Conservation (phyloP, 78 protist genomes). For the Pelomyxa schiedti region DNA sequence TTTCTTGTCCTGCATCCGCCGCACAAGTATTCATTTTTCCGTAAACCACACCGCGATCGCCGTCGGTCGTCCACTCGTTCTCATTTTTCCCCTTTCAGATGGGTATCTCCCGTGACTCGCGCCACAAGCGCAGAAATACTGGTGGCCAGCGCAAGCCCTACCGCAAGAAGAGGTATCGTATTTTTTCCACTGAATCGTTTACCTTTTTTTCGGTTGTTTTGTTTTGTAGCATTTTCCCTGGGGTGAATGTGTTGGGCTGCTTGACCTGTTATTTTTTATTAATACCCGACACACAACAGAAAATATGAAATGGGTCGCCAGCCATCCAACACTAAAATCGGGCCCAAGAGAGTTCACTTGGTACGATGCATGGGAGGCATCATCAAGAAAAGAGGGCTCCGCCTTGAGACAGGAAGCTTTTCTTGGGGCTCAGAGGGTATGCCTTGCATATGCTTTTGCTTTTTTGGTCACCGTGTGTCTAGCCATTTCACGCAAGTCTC, state of each 20-base stretch:
- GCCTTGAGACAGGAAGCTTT: constrained; percentile 97
- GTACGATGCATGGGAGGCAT: constrained; percentile 95
- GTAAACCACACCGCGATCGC: too few relatives aligned
- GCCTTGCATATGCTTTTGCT: not conserved
- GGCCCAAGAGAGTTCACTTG: constrained; percentile 61
- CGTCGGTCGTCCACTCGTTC: too few relatives aligned
- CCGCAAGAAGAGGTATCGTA: constrained; percentile 13
- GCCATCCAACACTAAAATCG: constrained; percentile 91
- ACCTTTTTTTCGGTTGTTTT: not conserved
- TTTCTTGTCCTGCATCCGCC: too few relatives aligned
- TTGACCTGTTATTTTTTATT: not conserved
- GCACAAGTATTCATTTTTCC: too few relatives aligned
- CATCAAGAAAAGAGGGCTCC: constrained; percentile 96
- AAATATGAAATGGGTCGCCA: constrained; percentile 91
- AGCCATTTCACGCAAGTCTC: constrained; percentile 63
- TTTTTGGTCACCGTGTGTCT: not conserved
- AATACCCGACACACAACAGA: constrained; percentile 63
- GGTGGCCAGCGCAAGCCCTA: constrained; percentile 44
- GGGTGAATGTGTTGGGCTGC: not conserved
- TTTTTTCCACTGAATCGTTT: not conserved
- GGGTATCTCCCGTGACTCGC: constrained; percentile 52
- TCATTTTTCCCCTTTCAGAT: not conserved
- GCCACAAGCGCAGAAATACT: constrained; percentile 46
- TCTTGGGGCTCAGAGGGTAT: constrained; percentile 72
- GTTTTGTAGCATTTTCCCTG: not conserved